These are phyloP conservation scores for Fraxinus ornus DNA, from an alignment of 305 asterid species.

Conservation along the genomic window DNA sequence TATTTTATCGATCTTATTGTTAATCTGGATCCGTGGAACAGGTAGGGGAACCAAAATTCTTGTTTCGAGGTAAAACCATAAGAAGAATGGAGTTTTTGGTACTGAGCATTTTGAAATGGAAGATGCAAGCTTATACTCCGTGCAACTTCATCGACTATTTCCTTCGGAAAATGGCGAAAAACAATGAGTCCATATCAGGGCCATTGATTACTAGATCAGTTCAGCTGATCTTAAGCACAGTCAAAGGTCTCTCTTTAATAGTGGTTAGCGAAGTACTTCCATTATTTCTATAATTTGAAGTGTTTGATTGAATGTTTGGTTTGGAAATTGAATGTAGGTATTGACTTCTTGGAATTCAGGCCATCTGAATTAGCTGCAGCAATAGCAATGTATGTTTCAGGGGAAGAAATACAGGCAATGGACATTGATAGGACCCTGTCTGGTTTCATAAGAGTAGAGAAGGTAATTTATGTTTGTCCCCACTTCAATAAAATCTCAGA, in stretches of 20 bases:
- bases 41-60: conserved; percentile 48
- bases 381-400: conserved; percentile 52
- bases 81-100: conserved; percentile 71
- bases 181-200: conserved; percentile 30
- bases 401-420: conserved; percentile 42
- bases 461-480: conserved; percentile 44
- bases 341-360: conserved; percentile 82
- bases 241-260: conserved; percentile 46
- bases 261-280: neutral
- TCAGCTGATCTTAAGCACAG: conserved; percentile 46
- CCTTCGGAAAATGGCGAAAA: conserved; percentile 43
- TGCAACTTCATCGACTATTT: conserved; percentile 56
- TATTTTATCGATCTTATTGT: neutral
- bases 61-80: conserved; percentile 57
- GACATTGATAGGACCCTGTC: conserved; percentile 54
- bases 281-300: neutral
- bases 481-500: conserved; percentile 15
- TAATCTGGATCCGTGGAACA: conserved; percentile 31
- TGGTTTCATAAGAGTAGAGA: conserved; percentile 43
- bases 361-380: conserved; percentile 81
- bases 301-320: conserved; percentile 29
- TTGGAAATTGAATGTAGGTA: conserved; percentile 62
- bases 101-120: conserved; percentile 55
- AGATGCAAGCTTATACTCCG: conserved; percentile 65
- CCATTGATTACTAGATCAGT: conserved; percentile 38